Conservation (phyloP, 2,329 filamentous ascomycete genomes). For the Lachnellula suecica region DNA sequence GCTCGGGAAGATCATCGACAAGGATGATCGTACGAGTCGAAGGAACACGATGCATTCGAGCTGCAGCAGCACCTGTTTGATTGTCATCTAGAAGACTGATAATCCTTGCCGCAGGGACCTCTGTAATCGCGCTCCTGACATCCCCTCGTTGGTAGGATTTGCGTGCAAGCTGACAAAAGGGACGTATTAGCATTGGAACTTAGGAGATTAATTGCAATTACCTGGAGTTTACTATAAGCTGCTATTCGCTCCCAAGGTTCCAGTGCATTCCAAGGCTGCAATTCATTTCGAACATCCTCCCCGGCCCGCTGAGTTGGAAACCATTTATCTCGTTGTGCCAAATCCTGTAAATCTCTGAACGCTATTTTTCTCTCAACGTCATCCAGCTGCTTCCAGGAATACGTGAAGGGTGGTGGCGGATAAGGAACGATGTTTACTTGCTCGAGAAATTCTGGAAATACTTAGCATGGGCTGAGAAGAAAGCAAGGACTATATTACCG, state of each 20-base stretch:
- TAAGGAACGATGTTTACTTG: slow-evolving; percentile 3
- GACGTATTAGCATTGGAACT: background rate
- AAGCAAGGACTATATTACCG: slow-evolving; percentile 4
- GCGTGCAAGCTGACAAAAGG: background rate
- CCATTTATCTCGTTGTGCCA: background rate
- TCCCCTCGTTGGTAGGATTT: background rate
- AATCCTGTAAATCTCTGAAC: background rate
- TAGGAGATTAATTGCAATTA: background rate
- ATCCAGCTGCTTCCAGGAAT: slow-evolving; percentile 4
- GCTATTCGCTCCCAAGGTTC: background rate
- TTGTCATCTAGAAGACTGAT: slow-evolving; percentile 1
- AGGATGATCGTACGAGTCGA: background rate
- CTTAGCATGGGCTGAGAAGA: background rate
- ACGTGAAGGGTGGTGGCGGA: slow-evolving; percentile 5
- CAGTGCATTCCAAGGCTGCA: slow-evolving; percentile 5
- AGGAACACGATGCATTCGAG: background rate
- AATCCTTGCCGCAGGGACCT: background rate
- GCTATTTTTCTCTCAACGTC: slow-evolving; percentile 2
- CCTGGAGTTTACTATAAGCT: slow-evolving; percentile 6
- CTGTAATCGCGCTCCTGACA: background rate
- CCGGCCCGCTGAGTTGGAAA: background rate
- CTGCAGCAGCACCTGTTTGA: background rate
- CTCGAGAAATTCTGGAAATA: background rate
- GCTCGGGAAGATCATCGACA: background rate
- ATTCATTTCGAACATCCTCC: slow-evolving; percentile 1